Conservation (phyloP, 768 basidiomycete species). For the Clathrus columnatus region DNA sequence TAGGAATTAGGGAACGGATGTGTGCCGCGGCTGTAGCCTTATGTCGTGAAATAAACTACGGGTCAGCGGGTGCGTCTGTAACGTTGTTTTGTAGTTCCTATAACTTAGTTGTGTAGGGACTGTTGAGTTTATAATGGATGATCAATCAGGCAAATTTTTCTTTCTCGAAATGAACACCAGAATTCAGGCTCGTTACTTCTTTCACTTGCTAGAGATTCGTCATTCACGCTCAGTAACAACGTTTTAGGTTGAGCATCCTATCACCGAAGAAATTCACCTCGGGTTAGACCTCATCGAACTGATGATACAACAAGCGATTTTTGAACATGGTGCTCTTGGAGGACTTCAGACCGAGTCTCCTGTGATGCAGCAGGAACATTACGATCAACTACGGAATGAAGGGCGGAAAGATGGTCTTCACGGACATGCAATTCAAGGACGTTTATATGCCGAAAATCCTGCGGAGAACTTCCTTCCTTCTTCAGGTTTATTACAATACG, state of each 20-base stretch:
- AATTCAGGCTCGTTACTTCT: constrained; percentile 35
- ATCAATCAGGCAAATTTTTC: constrained; percentile 43
- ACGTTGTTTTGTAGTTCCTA: neutral
- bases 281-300: constrained; percentile 54
- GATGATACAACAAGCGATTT: constrained; percentile 52
- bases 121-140: constrained; percentile 58
- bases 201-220: neutral
- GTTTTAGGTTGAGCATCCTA: constrained; percentile 53
- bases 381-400: constrained; percentile 18
- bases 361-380: constrained; percentile 32
- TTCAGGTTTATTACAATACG: constrained; percentile 54
- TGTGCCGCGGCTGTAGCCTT: constrained; percentile 46
- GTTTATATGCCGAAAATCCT: constrained; percentile 58
- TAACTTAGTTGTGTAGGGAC: constrained; percentile 34
- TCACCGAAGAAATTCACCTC: constrained; percentile 49
- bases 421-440: constrained; percentile 43
- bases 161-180: constrained; percentile 71
- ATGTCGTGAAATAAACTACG: constrained; percentile 41
- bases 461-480: constrained; percentile 46
- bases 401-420: neutral
- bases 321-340: constrained; percentile 22
- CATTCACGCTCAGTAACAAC: constrained; percentile 2
- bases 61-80: constrained; percentile 41
- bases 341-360: constrained; percentile 15
- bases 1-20: constrained; percentile 39